Percentiles rank a stretch among this genome's conserved stretches.
These are phyloP conservation scores for Earliella scabrosa DNA, from an alignment of 1,284 basidiomycete genomes.

Conservation along the genomic window DNA sequence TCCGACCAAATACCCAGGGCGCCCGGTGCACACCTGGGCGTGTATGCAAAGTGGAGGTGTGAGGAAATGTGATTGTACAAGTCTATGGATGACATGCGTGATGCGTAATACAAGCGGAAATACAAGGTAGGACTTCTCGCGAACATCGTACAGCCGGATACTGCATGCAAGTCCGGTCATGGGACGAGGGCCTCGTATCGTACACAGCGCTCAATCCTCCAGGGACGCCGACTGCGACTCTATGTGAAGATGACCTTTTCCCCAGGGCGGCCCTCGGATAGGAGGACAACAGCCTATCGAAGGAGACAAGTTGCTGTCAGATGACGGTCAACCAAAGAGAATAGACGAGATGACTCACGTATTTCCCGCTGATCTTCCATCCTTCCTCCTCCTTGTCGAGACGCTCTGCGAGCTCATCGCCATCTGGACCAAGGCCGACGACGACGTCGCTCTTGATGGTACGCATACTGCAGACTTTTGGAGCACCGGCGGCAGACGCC, in stretches of 20 bases:
- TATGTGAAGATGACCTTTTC: conserved; percentile 81
- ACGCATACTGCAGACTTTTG: conserved; percentile 83
- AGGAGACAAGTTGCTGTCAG: background rate
- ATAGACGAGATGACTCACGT: conserved; percentile 70
- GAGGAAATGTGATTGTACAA: too few species aligned
- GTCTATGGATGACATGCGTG: too few species aligned
- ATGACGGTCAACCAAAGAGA: background rate
- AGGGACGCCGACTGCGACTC: background rate
- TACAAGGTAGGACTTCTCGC: too few species aligned
- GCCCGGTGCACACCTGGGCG: too few species aligned
- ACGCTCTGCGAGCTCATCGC: conserved; percentile 77
- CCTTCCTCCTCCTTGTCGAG: conserved; percentile 90
- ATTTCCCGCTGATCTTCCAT: conserved; percentile 98
- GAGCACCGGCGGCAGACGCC: conserved; percentile 88
- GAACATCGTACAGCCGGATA: background rate
- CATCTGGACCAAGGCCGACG: conserved; percentile 68
- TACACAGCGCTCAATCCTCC: background rate
- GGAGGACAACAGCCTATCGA: conserved; percentile 77
- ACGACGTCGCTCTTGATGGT: conserved; percentile 91
- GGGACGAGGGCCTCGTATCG: too few species aligned
- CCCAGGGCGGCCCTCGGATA: conserved; percentile 85
- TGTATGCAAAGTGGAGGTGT: too few species aligned
- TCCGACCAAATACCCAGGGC: too few species aligned
- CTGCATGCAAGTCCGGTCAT: too few species aligned
- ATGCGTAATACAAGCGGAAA: too few species aligned